These are phyloP conservation scores for Coprinopsis cinerea DNA, from an alignment of 768 basidiomycete genomes.

Conservation along the genomic window DNA sequence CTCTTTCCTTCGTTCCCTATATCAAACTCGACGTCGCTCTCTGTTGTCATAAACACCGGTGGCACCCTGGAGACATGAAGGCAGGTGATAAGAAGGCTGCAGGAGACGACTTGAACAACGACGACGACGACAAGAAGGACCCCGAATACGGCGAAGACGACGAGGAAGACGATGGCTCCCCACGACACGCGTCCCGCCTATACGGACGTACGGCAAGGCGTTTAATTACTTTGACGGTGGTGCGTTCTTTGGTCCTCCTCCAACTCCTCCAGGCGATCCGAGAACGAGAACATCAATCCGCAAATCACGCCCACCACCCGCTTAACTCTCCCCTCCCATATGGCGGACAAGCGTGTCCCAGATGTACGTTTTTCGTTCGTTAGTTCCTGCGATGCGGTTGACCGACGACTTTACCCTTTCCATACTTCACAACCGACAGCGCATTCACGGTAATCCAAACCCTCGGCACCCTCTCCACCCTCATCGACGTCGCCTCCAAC, in stretches of 20 bases:
- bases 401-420: too few species aligned
- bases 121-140: too few species aligned
- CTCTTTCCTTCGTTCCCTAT: too few species aligned
- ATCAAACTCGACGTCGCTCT: too few species aligned
- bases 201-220: background rate
- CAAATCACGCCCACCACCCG: slow-evolving; percentile 20
- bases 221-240: slow-evolving; percentile 3
- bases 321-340: slow-evolving; percentile 36
- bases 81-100: too few species aligned
- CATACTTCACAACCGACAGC: slow-evolving; percentile 19
- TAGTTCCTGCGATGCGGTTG: background rate
- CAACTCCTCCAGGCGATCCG: background rate
- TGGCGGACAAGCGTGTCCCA: slow-evolving; percentile 54
- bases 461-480: slow-evolving; percentile 43
- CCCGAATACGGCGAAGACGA: background rate
- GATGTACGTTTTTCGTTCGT: slow-evolving; percentile 28
- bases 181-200: background rate
- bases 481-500: slow-evolving; percentile 41
- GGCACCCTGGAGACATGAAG: too few species aligned
- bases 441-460: slow-evolving; percentile 41
- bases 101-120: too few species aligned
- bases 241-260: background rate
- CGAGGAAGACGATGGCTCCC: background rate
- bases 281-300: background rate
- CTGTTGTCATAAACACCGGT: too few species aligned